Evolutionary conservation across 2,329 filamentous ascomycete genomes (phyloP).

Genomic region (Capronia epimyces): DNA sequence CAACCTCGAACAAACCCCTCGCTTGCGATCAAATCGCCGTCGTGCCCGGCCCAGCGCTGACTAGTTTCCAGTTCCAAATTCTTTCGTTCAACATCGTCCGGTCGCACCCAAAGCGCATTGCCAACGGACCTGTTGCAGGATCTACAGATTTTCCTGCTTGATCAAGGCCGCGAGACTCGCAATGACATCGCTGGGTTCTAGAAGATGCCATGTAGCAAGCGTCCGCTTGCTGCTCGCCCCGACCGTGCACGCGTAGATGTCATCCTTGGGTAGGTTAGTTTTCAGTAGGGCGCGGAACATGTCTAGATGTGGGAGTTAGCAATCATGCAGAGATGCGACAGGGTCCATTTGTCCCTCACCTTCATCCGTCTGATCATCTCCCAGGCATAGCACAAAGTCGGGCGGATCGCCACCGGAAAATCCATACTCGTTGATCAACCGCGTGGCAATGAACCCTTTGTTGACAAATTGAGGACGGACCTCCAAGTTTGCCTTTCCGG

Average conservation of each 20-base stretch:
- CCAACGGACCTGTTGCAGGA: background rate
- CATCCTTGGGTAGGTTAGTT: conserved; percentile 53
- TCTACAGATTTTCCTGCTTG: conserved; percentile 21
- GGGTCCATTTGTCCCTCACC: conserved; percentile 50
- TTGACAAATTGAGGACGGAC: conserved; percentile 96
- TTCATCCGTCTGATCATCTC: conserved; percentile 96
- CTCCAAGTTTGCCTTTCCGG: conserved; percentile 92
- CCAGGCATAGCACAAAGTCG: conserved; percentile 84
- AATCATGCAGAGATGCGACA: conserved; percentile 2
- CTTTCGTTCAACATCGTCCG: background rate
- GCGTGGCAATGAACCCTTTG: conserved; percentile 91
- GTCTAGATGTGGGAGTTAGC: conserved; percentile 42
- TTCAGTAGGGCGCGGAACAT: conserved; percentile 75
- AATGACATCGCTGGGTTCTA: conserved; percentile 84
- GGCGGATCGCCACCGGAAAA: conserved; percentile 52
- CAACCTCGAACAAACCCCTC: background rate
- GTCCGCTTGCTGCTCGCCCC: conserved; percentile 90
- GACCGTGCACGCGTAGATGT: conserved; percentile 86
- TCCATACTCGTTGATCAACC: conserved; percentile 69
- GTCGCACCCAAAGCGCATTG: background rate
- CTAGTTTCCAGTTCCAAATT: background rate
- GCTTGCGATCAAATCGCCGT: background rate
- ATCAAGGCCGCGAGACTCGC: conserved; percentile 45
- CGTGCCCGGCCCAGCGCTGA: background rate
- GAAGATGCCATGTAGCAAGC: conserved; percentile 79